Base-by-base conservation (phyloP, 2,329 filamentous ascomycete genomes). In the Calonectria hawksworthii region DNA sequence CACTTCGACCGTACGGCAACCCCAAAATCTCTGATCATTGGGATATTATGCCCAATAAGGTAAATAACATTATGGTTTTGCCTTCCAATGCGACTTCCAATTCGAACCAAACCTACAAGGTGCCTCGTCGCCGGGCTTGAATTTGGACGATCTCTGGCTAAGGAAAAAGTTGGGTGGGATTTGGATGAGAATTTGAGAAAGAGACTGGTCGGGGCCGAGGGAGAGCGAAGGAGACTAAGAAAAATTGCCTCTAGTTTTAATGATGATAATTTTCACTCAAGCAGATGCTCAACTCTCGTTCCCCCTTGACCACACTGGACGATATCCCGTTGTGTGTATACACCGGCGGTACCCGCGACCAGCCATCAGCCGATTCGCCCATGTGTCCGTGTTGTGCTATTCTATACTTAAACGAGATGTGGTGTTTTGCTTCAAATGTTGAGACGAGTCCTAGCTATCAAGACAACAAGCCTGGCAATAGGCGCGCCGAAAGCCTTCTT, bases 1-100 rank as follows among this genome's bases (percentile, higher is more conserved):
- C 85, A 0, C 76, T 88, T 21, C 81, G 84, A 41, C 86, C 86
- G 1, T 87, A 87, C 36, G 86, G 86, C 0, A 85, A 86, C 38
- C 85, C 84, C 0, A 78, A 83, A 8, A 82, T 86, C 14, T 83
- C 86, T 1, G 84, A 84, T 50, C 86, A 87, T 69, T 88, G 86
- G 86, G 85, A 87, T 44, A 77, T 86, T 54, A 85, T 85, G 83
- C 74, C 75, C 50, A 76, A 80, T 51, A 76, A 83, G 52, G 80
- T 82, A 10, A 80, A 82, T 9, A 81, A 82, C 64, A 82, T 87
- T 69, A 80, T 83, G 71, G 80, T 87, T 13, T 70, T 84, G n/a
- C 81, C 84, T 14, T 75, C 77, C n/a, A 83, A 84, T 67, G 44
- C 52, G 18, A 82, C 80, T 34, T 73, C 73, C 18, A 84, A 83